These are phyloP conservation scores for Fusarium sp. DNA, from an alignment of 2,329 filamentous ascomycete genomes.

Conservation along the genomic window DNA sequence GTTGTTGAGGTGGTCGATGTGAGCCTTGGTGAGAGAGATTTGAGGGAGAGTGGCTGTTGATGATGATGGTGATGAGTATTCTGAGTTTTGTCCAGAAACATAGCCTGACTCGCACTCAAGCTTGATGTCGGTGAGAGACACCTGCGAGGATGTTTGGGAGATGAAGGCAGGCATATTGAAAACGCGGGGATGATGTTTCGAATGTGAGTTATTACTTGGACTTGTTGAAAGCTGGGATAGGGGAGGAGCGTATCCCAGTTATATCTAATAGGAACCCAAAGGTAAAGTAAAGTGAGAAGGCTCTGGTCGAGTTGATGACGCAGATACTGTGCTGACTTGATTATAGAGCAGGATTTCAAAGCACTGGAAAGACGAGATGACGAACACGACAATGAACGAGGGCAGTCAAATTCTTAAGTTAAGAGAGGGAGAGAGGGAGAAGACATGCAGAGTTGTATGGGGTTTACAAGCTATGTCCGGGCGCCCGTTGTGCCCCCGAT, in stretches of 20 bases:
- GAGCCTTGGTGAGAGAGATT: slow-evolving; percentile 86
- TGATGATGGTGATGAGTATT: slow-evolving; percentile 54
- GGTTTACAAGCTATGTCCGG: slow-evolving; percentile 46
- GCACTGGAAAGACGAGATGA: slow-evolving; percentile 40
- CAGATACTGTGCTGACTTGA: slow-evolving; percentile 42
- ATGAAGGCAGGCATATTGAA: slow-evolving; percentile 54
- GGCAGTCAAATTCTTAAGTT: slow-evolving; percentile 46
- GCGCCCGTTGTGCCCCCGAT: slow-evolving; percentile 43
- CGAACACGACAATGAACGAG: slow-evolving; percentile 37
- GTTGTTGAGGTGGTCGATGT: slow-evolving; percentile 90
- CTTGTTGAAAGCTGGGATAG: slow-evolving; percentile 39
- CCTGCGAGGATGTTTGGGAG: slow-evolving; percentile 56
- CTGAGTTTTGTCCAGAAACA: slow-evolving; percentile 65
- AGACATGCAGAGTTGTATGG: slow-evolving; percentile 33
- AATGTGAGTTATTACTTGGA: slow-evolving; percentile 32
- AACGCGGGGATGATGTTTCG: slow-evolving; percentile 20
- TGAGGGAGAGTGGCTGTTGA: slow-evolving; percentile 68
- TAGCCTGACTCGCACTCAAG: slow-evolving; percentile 83
- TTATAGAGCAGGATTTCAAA: slow-evolving; percentile 34
- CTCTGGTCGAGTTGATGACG: slow-evolving; percentile 42
- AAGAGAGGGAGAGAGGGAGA: slow-evolving; percentile 34
- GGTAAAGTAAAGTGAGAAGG: slow-evolving; percentile 17
- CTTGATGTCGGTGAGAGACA: slow-evolving; percentile 57
- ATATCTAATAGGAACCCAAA: slow-evolving; percentile 28
- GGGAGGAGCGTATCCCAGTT: slow-evolving; percentile 36